Evolutionary conservation across 495 filamentous ascomycete species (phyloP).

Genomic region (Hypoxylon perforatum): DNA sequence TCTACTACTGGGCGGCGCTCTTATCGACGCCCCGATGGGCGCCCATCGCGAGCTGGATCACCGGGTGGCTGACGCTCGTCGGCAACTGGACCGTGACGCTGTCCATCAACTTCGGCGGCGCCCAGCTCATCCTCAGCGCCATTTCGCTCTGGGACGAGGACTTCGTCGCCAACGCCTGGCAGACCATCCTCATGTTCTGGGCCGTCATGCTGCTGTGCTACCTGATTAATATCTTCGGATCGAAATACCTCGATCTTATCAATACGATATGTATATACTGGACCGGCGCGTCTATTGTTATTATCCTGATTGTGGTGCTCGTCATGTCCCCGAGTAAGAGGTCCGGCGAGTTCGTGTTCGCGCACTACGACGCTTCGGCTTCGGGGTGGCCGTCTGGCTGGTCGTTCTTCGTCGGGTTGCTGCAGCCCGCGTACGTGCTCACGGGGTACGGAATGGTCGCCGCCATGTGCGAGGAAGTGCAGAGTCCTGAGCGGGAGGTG

Average conservation of each 20-base stretch:
- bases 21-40: slow-evolving; percentile 65
- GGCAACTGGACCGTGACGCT: slow-evolving; percentile 75
- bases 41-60: slow-evolving; percentile 72
- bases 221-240: slow-evolving; percentile 70
- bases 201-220: slow-evolving; percentile 69
- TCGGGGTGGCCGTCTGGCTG: slow-evolving; percentile 64
- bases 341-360: slow-evolving; percentile 69
- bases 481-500: slow-evolving; percentile 64
- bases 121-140: slow-evolving; percentile 68
- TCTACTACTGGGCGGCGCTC: slow-evolving; percentile 75
- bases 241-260: slow-evolving; percentile 65
- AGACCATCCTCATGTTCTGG: slow-evolving; percentile 71
- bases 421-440: slow-evolving; percentile 59
- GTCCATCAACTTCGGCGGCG: slow-evolving; percentile 73
- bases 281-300: slow-evolving; percentile 67
- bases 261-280: slow-evolving; percentile 72
- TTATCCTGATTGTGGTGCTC: slow-evolving; percentile 68
- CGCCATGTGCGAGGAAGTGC: slow-evolving; percentile 64
- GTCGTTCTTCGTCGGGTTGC: slow-evolving; percentile 69
- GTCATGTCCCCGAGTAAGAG: slow-evolving; percentile 72
- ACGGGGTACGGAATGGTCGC: slow-evolving; percentile 69
- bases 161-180: slow-evolving; percentile 61
- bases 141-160: slow-evolving; percentile 63
- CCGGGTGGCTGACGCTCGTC: slow-evolving; percentile 71
- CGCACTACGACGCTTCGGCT: slow-evolving; percentile 65